Base-by-base conservation (phyloP, 2,329 filamentous ascomycete genomes). In the Curvularia sp. region DNA sequence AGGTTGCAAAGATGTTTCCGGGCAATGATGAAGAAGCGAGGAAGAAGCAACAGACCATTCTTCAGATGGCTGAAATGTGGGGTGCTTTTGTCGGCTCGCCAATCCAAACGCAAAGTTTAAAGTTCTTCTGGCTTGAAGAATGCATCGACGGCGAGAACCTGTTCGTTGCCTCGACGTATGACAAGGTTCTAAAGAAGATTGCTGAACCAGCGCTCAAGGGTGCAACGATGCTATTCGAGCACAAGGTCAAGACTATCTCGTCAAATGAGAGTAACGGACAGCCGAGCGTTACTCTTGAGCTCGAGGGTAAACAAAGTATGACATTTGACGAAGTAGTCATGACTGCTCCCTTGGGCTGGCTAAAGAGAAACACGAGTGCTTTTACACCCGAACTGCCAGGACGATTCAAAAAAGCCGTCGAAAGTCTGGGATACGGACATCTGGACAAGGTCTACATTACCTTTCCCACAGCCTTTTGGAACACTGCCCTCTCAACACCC, bases 401-500 rank as follows among this genome's bases (percentile, higher is more conserved):
- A 5, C 80, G 84, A 15, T 71, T 92, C n/a, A 76, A 80, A 15
- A 78, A 83, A 51, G 87, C 88, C 3, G 89, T 92, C 56, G 72
- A 79, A n/a, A 82, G 82, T 38, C 86, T 92, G 43, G 83, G 87
- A 42, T 92, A 91, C 59, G 89, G 89, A 1, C 87, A 85, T 53
- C 80, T 92, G 1, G 89, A 92, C 72, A 92, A 92, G 78, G 72
- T 79, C 39, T 80, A 80, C 66, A 76, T 80, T 60, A 89, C 84
- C 36, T 96, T 96, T 67, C 87, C 89, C 0, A 80, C 77, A 10
- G 87, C 92, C 0, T 96, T 93, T 74, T 96, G 93, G 92, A 80
- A 86, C 38, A 48, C 57, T 4, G 13, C 39, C 3, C 15, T 60
- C 21, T 39, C 38, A 23, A 46, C 32, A 25, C 38, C 45, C 6